A percentile compares a stretch with the other conserved stretches of the same genome.
These are phyloP conservation scores for Penicillium italicum DNA, from an alignment of 2,329 filamentous ascomycete species.

Conservation along the genomic window DNA sequence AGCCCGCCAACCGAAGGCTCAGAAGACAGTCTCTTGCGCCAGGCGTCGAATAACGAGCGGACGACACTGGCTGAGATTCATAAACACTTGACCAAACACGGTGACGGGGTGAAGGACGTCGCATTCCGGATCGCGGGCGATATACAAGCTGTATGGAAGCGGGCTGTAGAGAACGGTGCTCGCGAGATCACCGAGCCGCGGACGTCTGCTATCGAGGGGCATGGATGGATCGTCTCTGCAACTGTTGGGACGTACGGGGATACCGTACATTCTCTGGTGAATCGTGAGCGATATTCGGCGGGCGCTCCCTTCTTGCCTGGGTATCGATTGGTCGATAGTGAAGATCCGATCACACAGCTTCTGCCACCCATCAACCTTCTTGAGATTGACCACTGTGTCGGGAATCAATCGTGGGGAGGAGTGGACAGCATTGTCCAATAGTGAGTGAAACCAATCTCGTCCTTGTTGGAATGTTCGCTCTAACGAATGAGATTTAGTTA, in stretches of 20 bases:
- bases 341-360: slow-evolving; percentile 43
- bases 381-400: slow-evolving; percentile 89
- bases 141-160: slow-evolving; percentile 68
- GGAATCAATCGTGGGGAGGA: slow-evolving; percentile 87
- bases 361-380: slow-evolving; percentile 65
- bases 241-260: slow-evolving; percentile 83
- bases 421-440: slow-evolving; percentile 61
- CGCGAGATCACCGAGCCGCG: slow-evolving; percentile 60
- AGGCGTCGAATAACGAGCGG: slow-evolving; percentile 53
- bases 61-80: slow-evolving; percentile 67
- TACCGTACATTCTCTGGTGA: slow-evolving; percentile 82
- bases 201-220: slow-evolving; percentile 48
- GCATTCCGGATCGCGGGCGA: slow-evolving; percentile 78
- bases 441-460: slow-evolving; percentile 33
- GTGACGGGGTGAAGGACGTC: slow-evolving; percentile 88
- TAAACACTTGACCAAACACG: slow-evolving; percentile 74
- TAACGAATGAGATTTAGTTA: slow-evolving; percentile 52
- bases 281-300: slow-evolving; percentile 61
- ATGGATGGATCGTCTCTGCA: slow-evolving; percentile 62
- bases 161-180: slow-evolving; percentile 67
- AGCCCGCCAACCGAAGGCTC: slow-evolving; percentile 50
- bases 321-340: slow-evolving; percentile 54
- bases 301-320: slow-evolving; percentile 69
- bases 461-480: background rate
- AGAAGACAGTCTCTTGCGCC: slow-evolving; percentile 50